phyloP scores from a whole-genome alignment of 805 yeast genomes.

The Ogataea sp. region DNA sequence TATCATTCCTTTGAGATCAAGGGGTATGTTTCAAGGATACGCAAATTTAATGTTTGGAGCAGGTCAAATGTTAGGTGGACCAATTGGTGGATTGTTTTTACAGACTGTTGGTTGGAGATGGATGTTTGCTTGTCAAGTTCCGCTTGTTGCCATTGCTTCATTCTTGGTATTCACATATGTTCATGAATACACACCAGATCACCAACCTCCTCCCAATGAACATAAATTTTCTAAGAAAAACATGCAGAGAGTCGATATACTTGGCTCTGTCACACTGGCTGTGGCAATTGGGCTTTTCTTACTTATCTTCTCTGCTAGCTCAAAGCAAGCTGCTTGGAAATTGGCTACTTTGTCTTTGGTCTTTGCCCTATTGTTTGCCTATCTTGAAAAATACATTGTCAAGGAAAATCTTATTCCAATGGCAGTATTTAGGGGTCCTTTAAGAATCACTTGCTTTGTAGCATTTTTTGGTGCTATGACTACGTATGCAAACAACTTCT shows the following conservation, averaged over 20 bases:
- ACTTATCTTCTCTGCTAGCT: slow-evolving; percentile 23
- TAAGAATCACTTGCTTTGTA: slow-evolving; percentile 29
- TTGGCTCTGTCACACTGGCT: slow-evolving; percentile 31
- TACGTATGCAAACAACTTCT: slow-evolving; percentile 27
- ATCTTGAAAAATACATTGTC: slow-evolving; percentile 28
- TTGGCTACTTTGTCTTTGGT: slow-evolving; percentile 3
- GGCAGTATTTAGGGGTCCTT: slow-evolving; percentile 27
- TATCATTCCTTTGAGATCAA: slow-evolving; percentile 42
- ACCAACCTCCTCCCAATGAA: slow-evolving; percentile 12
- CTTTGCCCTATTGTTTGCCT: slow-evolving; percentile 15
- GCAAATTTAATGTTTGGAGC: slow-evolving; percentile 30
- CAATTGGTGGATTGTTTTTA: slow-evolving; percentile 33
- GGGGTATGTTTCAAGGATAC: slow-evolving; percentile 48
- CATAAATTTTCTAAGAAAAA: slow-evolving; percentile 25
- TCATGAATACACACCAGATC: slow-evolving; percentile 22
- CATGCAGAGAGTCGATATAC: slow-evolving; percentile 29
- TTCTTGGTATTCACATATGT: slow-evolving; percentile 19
- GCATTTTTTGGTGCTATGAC: slow-evolving; percentile 31
- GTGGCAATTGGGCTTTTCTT: slow-evolving; percentile 26
- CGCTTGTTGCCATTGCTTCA: slow-evolving; percentile 24
- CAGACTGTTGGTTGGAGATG: slow-evolving; percentile 35
- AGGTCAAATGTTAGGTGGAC: slow-evolving; percentile 36
- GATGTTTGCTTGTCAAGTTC: slow-evolving; percentile 35
- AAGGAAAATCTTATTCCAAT: slow-evolving; percentile 33
- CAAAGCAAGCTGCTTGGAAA: slow-evolving; percentile 6